These are phyloP conservation scores for Chalciporus chontae DNA, from an alignment of 768 basidiomycete species.

Conservation along the genomic window DNA sequence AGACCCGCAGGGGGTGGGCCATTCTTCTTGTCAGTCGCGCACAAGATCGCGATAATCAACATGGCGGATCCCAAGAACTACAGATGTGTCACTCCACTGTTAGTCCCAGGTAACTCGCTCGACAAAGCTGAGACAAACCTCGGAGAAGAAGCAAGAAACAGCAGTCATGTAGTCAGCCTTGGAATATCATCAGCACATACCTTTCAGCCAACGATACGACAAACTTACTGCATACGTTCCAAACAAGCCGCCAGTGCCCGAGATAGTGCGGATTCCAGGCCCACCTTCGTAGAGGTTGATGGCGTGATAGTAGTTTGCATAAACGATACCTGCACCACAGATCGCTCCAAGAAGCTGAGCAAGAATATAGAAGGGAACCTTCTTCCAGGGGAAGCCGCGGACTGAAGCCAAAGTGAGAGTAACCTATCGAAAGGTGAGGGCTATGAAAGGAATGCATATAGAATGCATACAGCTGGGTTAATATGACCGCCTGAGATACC, in stretches of 20 bases:
- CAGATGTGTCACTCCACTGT: not conserved
- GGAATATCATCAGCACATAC: conserved; percentile 7
- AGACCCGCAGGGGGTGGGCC: conserved; percentile 46
- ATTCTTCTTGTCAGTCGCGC: conserved; percentile 52
- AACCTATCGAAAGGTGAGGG: conserved; percentile 40
- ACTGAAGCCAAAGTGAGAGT: conserved; percentile 67
- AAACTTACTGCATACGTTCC: conserved; percentile 55
- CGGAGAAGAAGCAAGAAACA: conserved; percentile 45
- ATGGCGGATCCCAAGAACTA: conserved; percentile 57
- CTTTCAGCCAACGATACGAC: not conserved
- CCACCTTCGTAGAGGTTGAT: conserved; percentile 64
- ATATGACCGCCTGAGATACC: conserved; percentile 74
- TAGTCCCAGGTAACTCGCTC: not conserved
- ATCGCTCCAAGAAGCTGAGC: conserved; percentile 62
- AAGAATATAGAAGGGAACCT: conserved; percentile 68
- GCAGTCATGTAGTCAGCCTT: conserved; percentile 41
- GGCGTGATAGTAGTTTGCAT: conserved; percentile 65
- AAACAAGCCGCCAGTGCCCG: conserved; percentile 55
- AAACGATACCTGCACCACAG: conserved; percentile 53
- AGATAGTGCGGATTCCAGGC: conserved; percentile 48
- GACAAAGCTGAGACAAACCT: conserved; percentile 25
- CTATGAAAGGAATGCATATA: not conserved
- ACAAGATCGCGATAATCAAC: conserved; percentile 52
- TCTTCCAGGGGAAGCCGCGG: conserved; percentile 75
- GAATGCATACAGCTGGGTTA: conserved; percentile 57